phyloP scores from a whole-genome alignment of 106 monocot genomes.

The Dioscorea dumetorum region DNA sequence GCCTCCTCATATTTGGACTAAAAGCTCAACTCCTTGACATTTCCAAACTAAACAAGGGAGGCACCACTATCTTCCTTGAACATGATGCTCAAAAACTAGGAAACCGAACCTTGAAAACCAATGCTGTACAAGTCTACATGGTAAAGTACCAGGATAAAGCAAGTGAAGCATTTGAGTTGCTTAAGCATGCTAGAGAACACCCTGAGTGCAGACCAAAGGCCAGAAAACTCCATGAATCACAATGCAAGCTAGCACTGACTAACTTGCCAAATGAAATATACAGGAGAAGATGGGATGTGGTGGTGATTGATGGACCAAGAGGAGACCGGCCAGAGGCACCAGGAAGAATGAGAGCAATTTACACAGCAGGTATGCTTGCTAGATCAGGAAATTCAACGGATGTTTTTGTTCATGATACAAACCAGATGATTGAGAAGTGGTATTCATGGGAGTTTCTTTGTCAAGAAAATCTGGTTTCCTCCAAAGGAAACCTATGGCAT shows the following conservation, averaged over 20 bases:
- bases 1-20: conserved; percentile 49
- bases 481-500: conserved; percentile 32
- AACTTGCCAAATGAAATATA: conserved; percentile 24
- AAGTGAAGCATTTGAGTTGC: conserved; percentile 32
- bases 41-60: conserved; percentile 6
- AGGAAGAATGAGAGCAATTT: conserved; percentile 36
- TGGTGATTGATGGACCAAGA: conserved; percentile 35
- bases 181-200: conserved; percentile 24
- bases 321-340: conserved; percentile 25
- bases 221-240: neutral
- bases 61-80: conserved; percentile 37
- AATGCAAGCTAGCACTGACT: conserved; percentile 18
- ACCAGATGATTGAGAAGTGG: conserved; percentile 35
- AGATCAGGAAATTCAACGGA: conserved; percentile 16
- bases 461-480: conserved; percentile 17
- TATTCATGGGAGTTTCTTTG: conserved; percentile 43
- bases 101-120: neutral
- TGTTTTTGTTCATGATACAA: conserved; percentile 35
- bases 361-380: conserved; percentile 25
- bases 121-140: conserved; percentile 10
- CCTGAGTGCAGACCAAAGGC: conserved; percentile 11
- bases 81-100: conserved; percentile 19
- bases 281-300: conserved; percentile 27
- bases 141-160: conserved; percentile 22
- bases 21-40: conserved; percentile 23